A percentile compares a stretch with the other conserved stretches of the same genome.
These are phyloP conservation scores for Cryptosporidium meleagridis DNA, from an alignment of 169 alveolate genomes.

Conservation along the genomic window DNA sequence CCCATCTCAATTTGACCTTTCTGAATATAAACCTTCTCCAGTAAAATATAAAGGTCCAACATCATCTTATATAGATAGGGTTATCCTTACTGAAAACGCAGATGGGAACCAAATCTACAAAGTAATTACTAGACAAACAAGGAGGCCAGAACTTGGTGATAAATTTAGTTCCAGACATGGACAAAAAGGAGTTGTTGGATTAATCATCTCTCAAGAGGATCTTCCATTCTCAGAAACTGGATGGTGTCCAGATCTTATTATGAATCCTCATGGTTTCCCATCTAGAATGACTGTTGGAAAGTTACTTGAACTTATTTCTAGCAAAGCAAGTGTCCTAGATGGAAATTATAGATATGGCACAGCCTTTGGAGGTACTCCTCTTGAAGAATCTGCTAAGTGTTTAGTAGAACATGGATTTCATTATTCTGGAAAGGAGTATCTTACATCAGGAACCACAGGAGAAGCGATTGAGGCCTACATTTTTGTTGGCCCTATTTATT, in stretches of 20 bases:
- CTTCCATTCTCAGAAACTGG: constrained; percentile 99
- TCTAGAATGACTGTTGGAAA: constrained; percentile 99
- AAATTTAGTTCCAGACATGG: constrained; percentile 99
- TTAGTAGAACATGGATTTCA: constrained; percentile 95
- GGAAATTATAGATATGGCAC: constrained; percentile 98
- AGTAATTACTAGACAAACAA: constrained; percentile 91
- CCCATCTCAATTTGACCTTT: constrained; percentile 76
- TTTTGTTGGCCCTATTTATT: constrained; percentile 98
- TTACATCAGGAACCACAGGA: constrained; percentile 99
- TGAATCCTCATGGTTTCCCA: constrained; percentile 99
- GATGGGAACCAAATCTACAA: constrained; percentile 93
- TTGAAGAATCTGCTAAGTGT: constrained; percentile 90
- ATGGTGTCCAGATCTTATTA: constrained; percentile 99
- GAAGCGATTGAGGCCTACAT: constrained; percentile 96
- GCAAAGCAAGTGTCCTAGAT: constrained; percentile 95
- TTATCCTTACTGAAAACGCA: constrained; percentile 91
- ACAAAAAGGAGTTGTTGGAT: constrained; percentile 99
- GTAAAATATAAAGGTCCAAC: constrained; percentile 85
- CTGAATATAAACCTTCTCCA: constrained; percentile 76
- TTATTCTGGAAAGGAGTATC: constrained; percentile 91
- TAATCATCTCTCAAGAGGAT: constrained; percentile 96
- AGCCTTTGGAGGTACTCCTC: constrained; percentile 96
- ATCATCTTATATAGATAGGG: constrained; percentile 94
- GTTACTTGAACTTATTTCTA: constrained; percentile 95
- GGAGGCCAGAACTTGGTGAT: constrained; percentile 99